phyloP scores from a whole-genome alignment of 768 basidiomycete genomes.

The Pluteus cervinus region DNA sequence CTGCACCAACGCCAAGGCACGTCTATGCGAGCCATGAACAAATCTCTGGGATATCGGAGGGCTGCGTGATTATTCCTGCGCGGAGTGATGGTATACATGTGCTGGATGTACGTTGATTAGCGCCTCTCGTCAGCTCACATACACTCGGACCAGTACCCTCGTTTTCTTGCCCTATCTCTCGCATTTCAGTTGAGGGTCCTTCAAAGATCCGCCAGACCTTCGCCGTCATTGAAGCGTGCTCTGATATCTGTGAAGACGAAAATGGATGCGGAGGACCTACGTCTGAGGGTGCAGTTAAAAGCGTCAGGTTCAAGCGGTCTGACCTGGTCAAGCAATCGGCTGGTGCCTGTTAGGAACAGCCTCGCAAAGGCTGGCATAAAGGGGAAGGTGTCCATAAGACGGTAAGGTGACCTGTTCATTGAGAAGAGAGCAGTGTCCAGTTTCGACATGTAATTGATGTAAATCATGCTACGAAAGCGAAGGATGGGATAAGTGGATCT shows the following conservation, averaged over 20 bases:
- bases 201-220: no score
- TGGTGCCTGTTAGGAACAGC: no score
- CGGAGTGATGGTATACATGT: conserved; percentile 75
- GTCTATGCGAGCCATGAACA: conserved; percentile 30
- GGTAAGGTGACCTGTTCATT: no score
- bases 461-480: no score
- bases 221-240: conserved; percentile 41
- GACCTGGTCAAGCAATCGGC: no score
- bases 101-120: conserved; percentile 52
- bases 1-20: conserved; percentile 4
- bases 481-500: no score
- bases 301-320: no score
- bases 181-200: conserved; percentile 23
- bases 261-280: conserved; percentile 42
- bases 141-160: conserved; percentile 60
- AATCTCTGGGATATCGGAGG: conserved; percentile 33
- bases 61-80: conserved; percentile 59
- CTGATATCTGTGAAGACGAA: conserved; percentile 34
- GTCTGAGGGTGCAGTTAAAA: no score
- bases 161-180: conserved; percentile 54
- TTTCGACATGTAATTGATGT: no score
- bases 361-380: no score
- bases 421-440: no score
- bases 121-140: conserved; percentile 63
- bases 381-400: no score